Base-by-base conservation (phyloP, 164 flowering plant species). In the Warburgia ugandensis region DNA sequence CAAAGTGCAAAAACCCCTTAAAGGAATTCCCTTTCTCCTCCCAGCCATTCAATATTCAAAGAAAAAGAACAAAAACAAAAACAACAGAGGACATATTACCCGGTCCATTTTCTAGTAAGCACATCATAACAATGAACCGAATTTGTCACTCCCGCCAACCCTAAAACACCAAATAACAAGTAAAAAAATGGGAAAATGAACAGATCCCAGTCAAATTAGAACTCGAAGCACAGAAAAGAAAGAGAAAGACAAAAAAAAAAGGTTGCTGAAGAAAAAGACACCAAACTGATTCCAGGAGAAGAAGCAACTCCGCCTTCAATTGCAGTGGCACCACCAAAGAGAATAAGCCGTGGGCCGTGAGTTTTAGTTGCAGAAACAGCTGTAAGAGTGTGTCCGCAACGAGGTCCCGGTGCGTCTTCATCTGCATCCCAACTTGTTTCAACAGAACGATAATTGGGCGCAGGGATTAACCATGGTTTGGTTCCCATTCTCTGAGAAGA, bases 301-400 rank as follows among this genome's bases (percentile, higher is more conserved):
- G 32, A 43, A 20, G 49, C 31, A n/a, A 42, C 16, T 30, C 50
- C 50, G 48, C 86, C 85, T 55, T 88, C 99, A 36, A 94, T 89
- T 42, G 99, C 97, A 28, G 97, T 89, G 59, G 95, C 88, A 50
- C 99, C 99, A 35, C 99, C 99, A 50, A 94, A 94, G 44, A 94
- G 83, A 52, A 94, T 83, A 29, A 94, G 84, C 19, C 95, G 82
- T 16, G 94, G 84, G 19, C 99, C 99, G 31, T 77, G 83, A n/a
- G 78, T 45, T 53, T 89, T 84, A 50, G 86, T 74, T 54, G 95
- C 75, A 29, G 95, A 84, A 51, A 94, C 88, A 54, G 99, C 86
- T 17, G 99, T 94, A 50, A 94, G 84, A 2, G 96, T 80, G 66
- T 94, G 99, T 26, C 71, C 68, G 52, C 90, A 84, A 4, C 99